Evolutionary conservation across 116 monocot genomes (phyloP).

Genomic region (Thalassia testudinum): DNA sequence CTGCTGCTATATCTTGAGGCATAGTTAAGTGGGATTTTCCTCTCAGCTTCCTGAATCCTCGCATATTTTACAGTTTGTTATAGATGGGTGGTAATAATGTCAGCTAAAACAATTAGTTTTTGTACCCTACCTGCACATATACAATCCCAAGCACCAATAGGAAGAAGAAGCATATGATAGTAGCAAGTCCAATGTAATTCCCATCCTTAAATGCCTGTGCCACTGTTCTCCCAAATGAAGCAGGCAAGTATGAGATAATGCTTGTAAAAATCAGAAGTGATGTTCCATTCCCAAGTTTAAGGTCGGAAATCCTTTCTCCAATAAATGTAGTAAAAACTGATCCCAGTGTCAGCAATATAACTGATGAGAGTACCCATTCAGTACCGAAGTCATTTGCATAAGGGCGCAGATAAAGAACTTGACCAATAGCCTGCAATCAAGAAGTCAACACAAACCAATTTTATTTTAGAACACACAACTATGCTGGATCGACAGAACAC

Average conservation of each 20-base stretch:
- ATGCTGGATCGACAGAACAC: not conserved
- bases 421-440: slow-evolving; percentile 65
- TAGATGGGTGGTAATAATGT: not conserved
- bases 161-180: slow-evolving; percentile 62
- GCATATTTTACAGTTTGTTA: not conserved
- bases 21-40: slow-evolving; percentile 99
- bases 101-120: not conserved
- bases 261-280: slow-evolving; percentile 96
- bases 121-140: slow-evolving; percentile 75
- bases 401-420: slow-evolving; percentile 84
- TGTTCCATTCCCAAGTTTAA: slow-evolving; percentile 99
- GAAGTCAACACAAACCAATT: too few species aligned
- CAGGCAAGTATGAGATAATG: slow-evolving; percentile 94
- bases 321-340: slow-evolving; percentile 87
- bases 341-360: slow-evolving; percentile 77
- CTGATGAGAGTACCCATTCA: slow-evolving; percentile 77
- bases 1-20: slow-evolving; percentile 93
- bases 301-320: slow-evolving; percentile 93
- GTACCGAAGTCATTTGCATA: slow-evolving; percentile 84
- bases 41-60: slow-evolving; percentile 84
- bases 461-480: too few species aligned
- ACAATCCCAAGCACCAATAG: slow-evolving; percentile 88
- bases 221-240: slow-evolving; percentile 88
- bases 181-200: slow-evolving; percentile 71
- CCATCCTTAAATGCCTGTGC: slow-evolving; percentile 91